Conservation (phyloP, 495 filamentous ascomycete species). For the Aspergillus baeticus region DNA sequence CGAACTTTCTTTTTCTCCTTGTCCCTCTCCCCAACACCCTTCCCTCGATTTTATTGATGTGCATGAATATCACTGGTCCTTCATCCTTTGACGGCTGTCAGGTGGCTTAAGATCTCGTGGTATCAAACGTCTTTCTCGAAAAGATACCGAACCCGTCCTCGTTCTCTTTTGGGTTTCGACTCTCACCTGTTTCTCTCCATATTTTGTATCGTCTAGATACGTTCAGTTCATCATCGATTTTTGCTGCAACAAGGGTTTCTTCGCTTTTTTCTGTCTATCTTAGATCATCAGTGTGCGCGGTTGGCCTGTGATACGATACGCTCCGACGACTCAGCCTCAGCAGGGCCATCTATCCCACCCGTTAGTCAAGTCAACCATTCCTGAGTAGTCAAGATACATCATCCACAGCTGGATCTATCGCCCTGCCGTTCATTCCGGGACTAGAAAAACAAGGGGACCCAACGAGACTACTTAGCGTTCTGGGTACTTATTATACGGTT, state of each 20-base stretch:
- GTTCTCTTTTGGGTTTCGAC: constrained; percentile 1
- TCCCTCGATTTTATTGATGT: constrained; percentile 2
- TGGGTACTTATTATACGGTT: neutral
- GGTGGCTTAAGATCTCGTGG: constrained; percentile 1
- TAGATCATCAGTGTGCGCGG: constrained; percentile 2
- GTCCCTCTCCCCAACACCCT: constrained; percentile 4
- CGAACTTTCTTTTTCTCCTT: constrained; percentile 16
- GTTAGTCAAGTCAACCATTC: neutral
- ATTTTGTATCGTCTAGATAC: neutral
- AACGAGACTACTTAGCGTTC: neutral
- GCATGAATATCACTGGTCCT: constrained; percentile 4
- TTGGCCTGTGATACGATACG: constrained; percentile 11
- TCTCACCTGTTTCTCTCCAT: neutral
- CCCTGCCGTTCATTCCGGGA: constrained; percentile 9
- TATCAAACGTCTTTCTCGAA: constrained; percentile 5
- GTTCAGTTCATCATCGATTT: neutral
- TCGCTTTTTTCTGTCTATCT: neutral
- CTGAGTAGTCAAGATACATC: constrained; percentile 8
- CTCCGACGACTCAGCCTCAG: constrained; percentile 9
- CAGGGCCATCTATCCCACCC: constrained; percentile 3
- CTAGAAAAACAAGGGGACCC: neutral
- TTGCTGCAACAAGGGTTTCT: neutral
- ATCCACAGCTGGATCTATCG: constrained; percentile 5
- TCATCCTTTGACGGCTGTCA: constrained; percentile 2
- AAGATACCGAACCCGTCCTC: too few relatives aligned